Percentiles rank a stretch among this genome's conserved stretches.
These are phyloP conservation scores for Hagleromyces aurorensis DNA, from an alignment of 805 yeast genomes.

Conservation along the genomic window DNA sequence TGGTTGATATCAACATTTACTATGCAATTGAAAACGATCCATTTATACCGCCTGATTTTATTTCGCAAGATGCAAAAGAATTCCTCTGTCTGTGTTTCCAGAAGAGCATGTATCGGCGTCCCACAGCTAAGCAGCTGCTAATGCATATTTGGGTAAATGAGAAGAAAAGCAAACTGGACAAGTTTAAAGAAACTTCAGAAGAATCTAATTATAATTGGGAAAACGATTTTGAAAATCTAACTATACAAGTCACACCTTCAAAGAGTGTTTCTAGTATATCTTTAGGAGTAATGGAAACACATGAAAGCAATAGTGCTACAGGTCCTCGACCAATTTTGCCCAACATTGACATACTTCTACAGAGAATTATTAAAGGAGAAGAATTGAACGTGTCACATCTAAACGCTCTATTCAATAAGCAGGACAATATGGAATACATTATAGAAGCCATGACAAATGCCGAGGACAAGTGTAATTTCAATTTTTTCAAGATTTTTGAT, in stretches of 20 bases:
- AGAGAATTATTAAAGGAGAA: too few relatives aligned
- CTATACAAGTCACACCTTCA: constrained; percentile 9
- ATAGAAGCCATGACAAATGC: constrained; percentile 10
- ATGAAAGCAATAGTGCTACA: too few relatives aligned
- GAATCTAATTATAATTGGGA: constrained; percentile 24
- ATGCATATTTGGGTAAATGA: constrained; percentile 44
- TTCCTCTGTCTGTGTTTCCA: constrained; percentile 66
- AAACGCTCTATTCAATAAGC: too few relatives aligned
- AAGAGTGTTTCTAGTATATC: constrained; percentile 1
- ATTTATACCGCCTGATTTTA: constrained; percentile 29
- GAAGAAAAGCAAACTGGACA: constrained; percentile 15
- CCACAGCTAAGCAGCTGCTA: constrained; percentile 53
- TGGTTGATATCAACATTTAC: constrained; percentile 31
- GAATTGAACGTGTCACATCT: too few relatives aligned
- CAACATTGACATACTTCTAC: too few relatives aligned
- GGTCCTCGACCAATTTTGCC: too few relatives aligned
- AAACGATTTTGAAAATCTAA: constrained; percentile 22
- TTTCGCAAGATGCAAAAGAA: constrained; percentile 48
- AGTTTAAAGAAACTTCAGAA: constrained; percentile 20
- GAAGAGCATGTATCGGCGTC: constrained; percentile 60
- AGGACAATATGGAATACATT: constrained; percentile 9
- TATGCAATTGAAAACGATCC: constrained; percentile 35
- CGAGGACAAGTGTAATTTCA: too few relatives aligned
- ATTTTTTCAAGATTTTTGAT: too few relatives aligned
- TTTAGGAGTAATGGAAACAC: neutral